A percentile compares a stretch with the other conserved stretches of the same genome.
Evolutionary conservation across 169 alveolate species (phyloP).

Genomic region (Eimeria sp.): DNA sequence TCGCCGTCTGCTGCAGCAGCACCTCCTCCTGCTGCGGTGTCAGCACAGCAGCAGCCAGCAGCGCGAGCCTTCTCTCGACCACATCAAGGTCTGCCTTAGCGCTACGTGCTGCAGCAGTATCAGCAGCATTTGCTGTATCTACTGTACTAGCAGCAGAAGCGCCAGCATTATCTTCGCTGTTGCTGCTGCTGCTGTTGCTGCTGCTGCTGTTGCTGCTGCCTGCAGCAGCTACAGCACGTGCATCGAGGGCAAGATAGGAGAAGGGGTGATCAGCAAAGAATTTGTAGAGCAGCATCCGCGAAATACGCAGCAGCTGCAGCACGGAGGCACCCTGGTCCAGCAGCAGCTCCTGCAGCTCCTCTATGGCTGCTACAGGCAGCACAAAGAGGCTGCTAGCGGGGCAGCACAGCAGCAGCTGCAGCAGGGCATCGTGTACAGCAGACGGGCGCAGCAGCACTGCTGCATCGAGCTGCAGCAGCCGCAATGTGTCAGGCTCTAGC

Average conservation of each 20-base stretch:
- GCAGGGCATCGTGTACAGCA: constrained; percentile 75
- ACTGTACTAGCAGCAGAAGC: neutral
- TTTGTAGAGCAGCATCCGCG: constrained; percentile 24
- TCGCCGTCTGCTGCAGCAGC: constrained; percentile 51
- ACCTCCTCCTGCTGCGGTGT: constrained; percentile 63
- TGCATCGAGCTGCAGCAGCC: constrained; percentile 61
- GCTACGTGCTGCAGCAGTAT: neutral
- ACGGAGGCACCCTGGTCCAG: constrained; percentile 70
- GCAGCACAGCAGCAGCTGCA: constrained; percentile 78
- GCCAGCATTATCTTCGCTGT: neutral
- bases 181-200: neutral
- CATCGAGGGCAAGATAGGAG: constrained; percentile 48
- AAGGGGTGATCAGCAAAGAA: constrained; percentile 69
- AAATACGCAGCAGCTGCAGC: constrained; percentile 65
- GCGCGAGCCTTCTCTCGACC: constrained; percentile 46
- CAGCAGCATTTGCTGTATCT: neutral
- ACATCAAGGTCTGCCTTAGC: neutral
- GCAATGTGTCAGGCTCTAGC: constrained; percentile 55
- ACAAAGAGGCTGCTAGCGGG: constrained; percentile 62
- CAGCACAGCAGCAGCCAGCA: constrained; percentile 58
- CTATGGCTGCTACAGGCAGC: constrained; percentile 64
- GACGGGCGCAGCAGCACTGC: constrained; percentile 77
- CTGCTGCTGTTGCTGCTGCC: constrained; percentile 39
- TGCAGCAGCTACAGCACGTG: constrained; percentile 30
- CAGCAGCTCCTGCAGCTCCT: constrained; percentile 60